Evolutionary conservation across 1,139 yeast species (phyloP).

Genomic region (Williopsis jadinii): DNA sequence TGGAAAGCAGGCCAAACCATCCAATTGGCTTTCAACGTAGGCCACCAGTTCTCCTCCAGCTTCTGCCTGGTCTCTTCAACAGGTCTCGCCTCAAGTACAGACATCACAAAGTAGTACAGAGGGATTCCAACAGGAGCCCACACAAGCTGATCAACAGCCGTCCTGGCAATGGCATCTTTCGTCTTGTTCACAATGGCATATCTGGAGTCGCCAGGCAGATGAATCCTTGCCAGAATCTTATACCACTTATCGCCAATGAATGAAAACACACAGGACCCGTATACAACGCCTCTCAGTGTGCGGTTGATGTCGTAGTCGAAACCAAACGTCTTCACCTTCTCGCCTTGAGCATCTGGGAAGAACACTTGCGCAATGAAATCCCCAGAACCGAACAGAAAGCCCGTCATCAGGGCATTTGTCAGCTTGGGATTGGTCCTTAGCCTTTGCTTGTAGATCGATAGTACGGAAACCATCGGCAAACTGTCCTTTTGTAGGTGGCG

Average conservation of each 20-base stretch:
- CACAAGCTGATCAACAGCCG: constrained; percentile 56
- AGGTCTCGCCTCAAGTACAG: constrained; percentile 49
- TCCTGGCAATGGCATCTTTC: constrained; percentile 25
- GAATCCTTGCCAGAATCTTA: constrained; percentile 44
- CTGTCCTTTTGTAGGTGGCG: not conserved
- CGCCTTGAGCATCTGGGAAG: constrained; percentile 32
- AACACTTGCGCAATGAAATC: constrained; percentile 63
- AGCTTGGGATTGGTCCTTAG: constrained; percentile 42
- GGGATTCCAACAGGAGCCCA: constrained; percentile 79
- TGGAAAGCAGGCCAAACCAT: constrained; percentile 84
- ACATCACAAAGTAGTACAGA: constrained; percentile 60
- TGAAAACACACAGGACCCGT: constrained; percentile 74
- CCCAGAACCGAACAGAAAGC: constrained; percentile 65
- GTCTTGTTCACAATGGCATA: constrained; percentile 24
- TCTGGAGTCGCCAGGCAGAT: constrained; percentile 27
- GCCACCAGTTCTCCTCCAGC: constrained; percentile 45
- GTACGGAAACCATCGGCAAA: not conserved
- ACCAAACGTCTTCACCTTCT: not conserved
- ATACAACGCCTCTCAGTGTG: constrained; percentile 57
- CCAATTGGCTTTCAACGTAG: constrained; percentile 69
- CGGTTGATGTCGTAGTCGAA: constrained; percentile 36
- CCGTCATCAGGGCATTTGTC: constrained; percentile 51
- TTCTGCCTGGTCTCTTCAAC: constrained; percentile 32
- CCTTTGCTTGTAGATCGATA: constrained; percentile 28
- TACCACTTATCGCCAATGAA: constrained; percentile 74